Percentiles rank a stretch among this genome's conserved stretches.
Evolutionary conservation across 2,329 filamentous ascomycete genomes (phyloP).

Genomic region (Tolypocladium ovalisporum): DNA sequence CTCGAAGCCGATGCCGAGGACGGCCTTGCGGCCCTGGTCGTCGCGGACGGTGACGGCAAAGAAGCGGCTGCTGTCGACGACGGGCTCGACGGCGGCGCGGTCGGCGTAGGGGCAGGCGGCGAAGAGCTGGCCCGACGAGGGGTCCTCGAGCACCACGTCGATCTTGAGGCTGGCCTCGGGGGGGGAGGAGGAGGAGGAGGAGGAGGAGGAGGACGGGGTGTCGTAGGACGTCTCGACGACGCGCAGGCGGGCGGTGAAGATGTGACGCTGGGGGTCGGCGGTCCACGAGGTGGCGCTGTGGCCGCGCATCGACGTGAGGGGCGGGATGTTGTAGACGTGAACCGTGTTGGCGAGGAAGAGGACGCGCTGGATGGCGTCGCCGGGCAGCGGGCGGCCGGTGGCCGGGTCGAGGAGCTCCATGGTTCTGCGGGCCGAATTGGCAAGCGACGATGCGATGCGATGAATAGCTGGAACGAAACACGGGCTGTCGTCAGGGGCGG

Average conservation of each 20-base stretch:
- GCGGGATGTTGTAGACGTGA: slow-evolving; percentile 82
- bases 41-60: slow-evolving; percentile 76
- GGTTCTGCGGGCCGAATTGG: slow-evolving; percentile 1
- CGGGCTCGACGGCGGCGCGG: slow-evolving; percentile 58
- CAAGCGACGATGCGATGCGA: background rate
- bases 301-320: slow-evolving; percentile 65
- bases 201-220: slow-evolving; percentile 6
- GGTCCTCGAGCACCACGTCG: slow-evolving; percentile 71
- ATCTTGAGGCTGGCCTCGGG: slow-evolving; percentile 49
- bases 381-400: slow-evolving; percentile 55
- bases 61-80: slow-evolving; percentile 70
- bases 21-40: slow-evolving; percentile 62
- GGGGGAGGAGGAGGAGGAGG: slow-evolving; percentile 6
- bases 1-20: slow-evolving; percentile 78
- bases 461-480: background rate
- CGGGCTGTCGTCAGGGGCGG: background rate
- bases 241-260: slow-evolving; percentile 77
- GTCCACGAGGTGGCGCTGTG: slow-evolving; percentile 75
- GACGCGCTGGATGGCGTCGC: slow-evolving; percentile 73
- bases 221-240: slow-evolving; percentile 62
- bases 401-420: slow-evolving; percentile 62
- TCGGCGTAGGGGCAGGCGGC: slow-evolving; percentile 71
- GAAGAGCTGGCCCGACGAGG: slow-evolving; percentile 62
- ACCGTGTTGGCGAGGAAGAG: slow-evolving; percentile 66
- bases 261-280: slow-evolving; percentile 55